phyloP scores from a whole-genome alignment of 306 rosid species.

The Cucumis cinereus region DNA sequence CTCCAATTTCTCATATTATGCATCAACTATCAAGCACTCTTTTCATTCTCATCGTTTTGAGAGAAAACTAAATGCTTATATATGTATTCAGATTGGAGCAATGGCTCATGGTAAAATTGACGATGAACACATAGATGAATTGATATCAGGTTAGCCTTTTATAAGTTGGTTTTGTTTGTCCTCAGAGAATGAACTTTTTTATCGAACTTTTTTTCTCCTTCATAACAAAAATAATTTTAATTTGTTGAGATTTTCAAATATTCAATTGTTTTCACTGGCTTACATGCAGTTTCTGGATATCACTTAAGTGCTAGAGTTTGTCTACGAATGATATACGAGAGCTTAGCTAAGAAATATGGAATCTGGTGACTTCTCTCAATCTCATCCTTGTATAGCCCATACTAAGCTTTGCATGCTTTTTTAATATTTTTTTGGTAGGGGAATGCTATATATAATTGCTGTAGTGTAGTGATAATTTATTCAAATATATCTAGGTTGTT shows the following conservation, averaged over 20 bases:
- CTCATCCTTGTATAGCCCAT: not conserved
- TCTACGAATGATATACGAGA: not conserved
- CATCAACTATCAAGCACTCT: not conserved
- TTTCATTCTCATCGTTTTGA: not conserved
- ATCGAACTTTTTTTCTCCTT: too few species aligned
- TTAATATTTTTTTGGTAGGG: too few species aligned
- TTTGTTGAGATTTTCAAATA: not conserved
- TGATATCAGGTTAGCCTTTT: slow-evolving; percentile 17
- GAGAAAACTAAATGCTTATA: not conserved
- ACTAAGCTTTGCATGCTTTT: not conserved
- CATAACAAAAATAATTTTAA: too few species aligned
- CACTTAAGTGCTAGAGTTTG: not conserved
- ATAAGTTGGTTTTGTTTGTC: too few species aligned
- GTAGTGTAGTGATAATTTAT: too few species aligned
- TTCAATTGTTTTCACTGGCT: not conserved
- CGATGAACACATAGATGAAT: slow-evolving; percentile 4
- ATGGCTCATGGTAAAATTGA: slow-evolving; percentile 25
- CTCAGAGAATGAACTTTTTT: too few species aligned
- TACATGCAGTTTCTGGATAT: not conserved
- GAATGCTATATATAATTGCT: too few species aligned
- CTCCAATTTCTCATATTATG: not conserved
- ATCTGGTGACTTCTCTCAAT: not conserved
- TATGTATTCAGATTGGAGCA: slow-evolving; percentile 19
- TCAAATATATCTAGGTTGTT: too few species aligned
- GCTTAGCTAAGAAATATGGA: not conserved